phyloP scores from a whole-genome alignment of 768 basidiomycete genomes.

The Coprinellus micaceus region DNA sequence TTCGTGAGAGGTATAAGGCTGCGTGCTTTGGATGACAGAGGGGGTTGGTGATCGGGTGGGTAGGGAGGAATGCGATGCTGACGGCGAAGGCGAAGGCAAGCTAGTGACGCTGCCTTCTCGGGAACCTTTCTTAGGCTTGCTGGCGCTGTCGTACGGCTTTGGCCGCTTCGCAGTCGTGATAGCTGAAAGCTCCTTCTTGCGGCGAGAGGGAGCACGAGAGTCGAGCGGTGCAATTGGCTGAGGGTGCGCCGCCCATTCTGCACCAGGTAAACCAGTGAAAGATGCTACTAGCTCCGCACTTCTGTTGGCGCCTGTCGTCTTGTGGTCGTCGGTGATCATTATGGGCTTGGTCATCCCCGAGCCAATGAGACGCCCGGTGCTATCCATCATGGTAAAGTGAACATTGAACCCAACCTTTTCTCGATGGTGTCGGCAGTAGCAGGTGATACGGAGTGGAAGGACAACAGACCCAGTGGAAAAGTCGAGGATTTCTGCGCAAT shows the following conservation, averaged over 20 bases:
- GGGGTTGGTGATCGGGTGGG: conserved; percentile 49
- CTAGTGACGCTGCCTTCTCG: conserved; percentile 57
- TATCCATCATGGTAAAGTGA: conserved; percentile 80
- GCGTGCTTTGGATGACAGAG: conserved; percentile 26
- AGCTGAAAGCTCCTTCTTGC: conserved; percentile 41
- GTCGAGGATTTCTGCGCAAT: conserved; percentile 86
- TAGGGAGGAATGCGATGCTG: conserved; percentile 35
- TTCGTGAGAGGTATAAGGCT: conserved; percentile 26
- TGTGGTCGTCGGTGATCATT: conserved; percentile 99
- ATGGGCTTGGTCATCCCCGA: conserved; percentile 82
- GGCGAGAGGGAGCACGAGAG: conserved; percentile 42
- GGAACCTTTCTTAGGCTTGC: conserved; percentile 41
- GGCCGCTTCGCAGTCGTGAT: conserved; percentile 46
- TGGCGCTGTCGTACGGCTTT: conserved; percentile 64
- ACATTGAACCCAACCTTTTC: conserved; percentile 95
- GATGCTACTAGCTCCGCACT: conserved; percentile 29
- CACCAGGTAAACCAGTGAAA: conserved; percentile 33
- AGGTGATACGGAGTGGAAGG: conserved; percentile 93
- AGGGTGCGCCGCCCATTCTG: conserved; percentile 44
- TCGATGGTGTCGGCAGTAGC: conserved; percentile 97
- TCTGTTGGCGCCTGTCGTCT: conserved; percentile 52
- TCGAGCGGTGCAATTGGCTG: conserved; percentile 22
- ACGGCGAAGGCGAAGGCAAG: conserved; percentile 42
- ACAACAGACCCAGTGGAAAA: conserved; percentile 84
- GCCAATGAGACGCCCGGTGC: conserved; percentile 75